A percentile compares a stretch with the other conserved stretches of the same genome.
phyloP scores from a whole-genome alignment of 768 basidiomycete genomes.

The Lentinus brumalis region DNA sequence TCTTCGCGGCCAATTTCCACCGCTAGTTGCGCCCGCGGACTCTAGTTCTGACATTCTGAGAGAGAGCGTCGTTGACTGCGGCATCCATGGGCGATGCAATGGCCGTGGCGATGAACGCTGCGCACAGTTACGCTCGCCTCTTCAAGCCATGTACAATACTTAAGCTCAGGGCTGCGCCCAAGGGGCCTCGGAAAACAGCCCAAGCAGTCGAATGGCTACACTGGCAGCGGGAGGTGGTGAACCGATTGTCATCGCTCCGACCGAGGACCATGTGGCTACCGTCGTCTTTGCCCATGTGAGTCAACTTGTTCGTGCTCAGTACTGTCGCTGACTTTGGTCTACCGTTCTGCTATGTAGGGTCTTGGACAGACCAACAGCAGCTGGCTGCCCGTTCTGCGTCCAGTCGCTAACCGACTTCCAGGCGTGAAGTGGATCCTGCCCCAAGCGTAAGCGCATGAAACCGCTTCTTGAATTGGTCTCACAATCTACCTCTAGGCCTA shows the following conservation, averaged over 20 bases:
- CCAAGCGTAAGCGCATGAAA: conserved; percentile 38
- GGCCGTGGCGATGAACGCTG: conserved; percentile 21
- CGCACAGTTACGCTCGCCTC: conserved; percentile 12
- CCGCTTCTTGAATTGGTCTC: no score
- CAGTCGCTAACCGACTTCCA: conserved; percentile 39
- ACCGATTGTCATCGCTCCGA: conserved; percentile 19
- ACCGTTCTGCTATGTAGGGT: conserved; percentile 30
- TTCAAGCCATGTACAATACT: background rate
- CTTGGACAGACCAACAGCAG: conserved; percentile 41
- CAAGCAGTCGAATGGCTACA: conserved; percentile 11
- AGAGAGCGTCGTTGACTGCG: conserved; percentile 14
- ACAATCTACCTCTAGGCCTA: conserved; percentile 23
- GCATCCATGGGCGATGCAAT: conserved; percentile 23
- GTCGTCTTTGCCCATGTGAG: conserved; percentile 35
- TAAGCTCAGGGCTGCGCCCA: background rate
- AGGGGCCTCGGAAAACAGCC: background rate
- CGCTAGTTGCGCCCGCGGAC: background rate
- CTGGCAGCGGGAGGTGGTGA: background rate
- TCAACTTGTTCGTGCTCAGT: background rate
- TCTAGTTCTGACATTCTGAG: background rate
- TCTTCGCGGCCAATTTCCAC: background rate
- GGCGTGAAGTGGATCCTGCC: conserved; percentile 46
- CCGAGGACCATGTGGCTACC: conserved; percentile 23
- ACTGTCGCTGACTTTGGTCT: background rate
- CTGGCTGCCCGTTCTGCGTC: conserved; percentile 38